Conservation (phyloP, 176 grass and related monocot genomes). For the Alopecurus myosuroides region DNA sequence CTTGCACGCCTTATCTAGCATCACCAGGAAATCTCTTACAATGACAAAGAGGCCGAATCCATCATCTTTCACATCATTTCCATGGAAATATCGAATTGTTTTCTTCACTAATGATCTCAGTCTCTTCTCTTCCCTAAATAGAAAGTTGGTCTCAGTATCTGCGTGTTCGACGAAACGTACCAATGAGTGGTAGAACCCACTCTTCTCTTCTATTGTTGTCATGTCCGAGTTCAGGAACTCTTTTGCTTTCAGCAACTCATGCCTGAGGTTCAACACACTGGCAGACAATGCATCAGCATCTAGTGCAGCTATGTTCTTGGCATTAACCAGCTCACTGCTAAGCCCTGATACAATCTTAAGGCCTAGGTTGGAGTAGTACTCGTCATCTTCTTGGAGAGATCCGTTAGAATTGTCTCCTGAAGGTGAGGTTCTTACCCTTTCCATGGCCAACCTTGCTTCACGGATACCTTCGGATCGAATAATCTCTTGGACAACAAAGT, state of each 20-base stretch:
- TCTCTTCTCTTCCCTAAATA: slow-evolving; percentile 68
- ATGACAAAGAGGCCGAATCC: slow-evolving; percentile 67
- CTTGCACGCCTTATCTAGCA: slow-evolving; percentile 91
- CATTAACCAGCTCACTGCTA: slow-evolving; percentile 53
- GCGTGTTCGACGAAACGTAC: slow-evolving; percentile 48
- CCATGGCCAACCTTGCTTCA: slow-evolving; percentile 33
- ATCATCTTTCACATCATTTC: slow-evolving; percentile 69
- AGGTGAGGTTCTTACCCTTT: slow-evolving; percentile 33
- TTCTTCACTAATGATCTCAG: slow-evolving; percentile 64
- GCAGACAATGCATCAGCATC: slow-evolving; percentile 56
- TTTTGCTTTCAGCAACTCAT: slow-evolving; percentile 49
- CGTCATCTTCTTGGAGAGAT: slow-evolving; percentile 23
- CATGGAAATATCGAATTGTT: slow-evolving; percentile 82
- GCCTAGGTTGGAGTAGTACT: slow-evolving; percentile 45
- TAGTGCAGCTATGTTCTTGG: slow-evolving; percentile 65
- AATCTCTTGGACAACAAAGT: slow-evolving; percentile 86
- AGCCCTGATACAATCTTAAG: slow-evolving; percentile 73
- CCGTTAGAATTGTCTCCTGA: slow-evolving; percentile 26
- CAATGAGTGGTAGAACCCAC: slow-evolving; percentile 48
- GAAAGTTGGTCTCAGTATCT: slow-evolving; percentile 46
- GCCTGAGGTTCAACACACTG: slow-evolving; percentile 35
- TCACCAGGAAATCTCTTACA: slow-evolving; percentile 71
- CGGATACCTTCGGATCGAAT: slow-evolving; percentile 65
- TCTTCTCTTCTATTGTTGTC: slow-evolving; percentile 37
- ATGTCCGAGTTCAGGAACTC: slow-evolving; percentile 54